Evolutionary conservation across 208 protist species (phyloP), one percentile per base, ranked within the genome.

Genomic region (Balamuthia mandrillaris): DNA sequence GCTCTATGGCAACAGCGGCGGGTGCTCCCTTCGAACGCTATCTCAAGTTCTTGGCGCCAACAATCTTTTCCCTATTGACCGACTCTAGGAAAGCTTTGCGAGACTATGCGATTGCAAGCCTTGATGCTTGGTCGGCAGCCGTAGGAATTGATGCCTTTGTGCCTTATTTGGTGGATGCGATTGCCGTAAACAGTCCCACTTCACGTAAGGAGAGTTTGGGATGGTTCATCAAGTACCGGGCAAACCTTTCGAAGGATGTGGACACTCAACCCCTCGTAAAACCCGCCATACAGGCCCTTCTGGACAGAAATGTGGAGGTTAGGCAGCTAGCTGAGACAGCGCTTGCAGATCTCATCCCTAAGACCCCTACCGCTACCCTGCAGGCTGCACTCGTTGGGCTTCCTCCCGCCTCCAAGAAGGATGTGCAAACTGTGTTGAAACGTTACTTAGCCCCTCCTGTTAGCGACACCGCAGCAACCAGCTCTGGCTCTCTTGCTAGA

Each of bases 81-180:
- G 84, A 90, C 77, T 47, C 51, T 60, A 90, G 88, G 84, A 33
- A 61, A 18, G 39, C 45, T n/a, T 58, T 90, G 49, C 70, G 87
- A 3, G 60, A 51, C 21, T 63, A 77, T 16, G 87, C 51, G 7
- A 39, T 72, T 10, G 44, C 51, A 12, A 81, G 77, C 6, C 45
- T 90, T 21, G 54, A 58, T 35, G 49, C 56, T 44, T 81, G 74
- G 74, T 44, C 74, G 18, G 27, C 29, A 21, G 33, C 56, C 21
- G 74, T 81, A 16, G 49, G 74, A 5, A 52, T 27, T 18, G 74
- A 81, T 18, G 74, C 74, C 14, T 63, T 81, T 18, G 51, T 81
- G 2, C 74, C 74, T 16, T 81, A 51, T 41, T 65, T 81, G 37
- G 49, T 52, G 14, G 0, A 44, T 12, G 74, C 74, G 31, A 33